Base-by-base conservation (phyloP, 1,284 basidiomycete genomes). In the Ganoderma meredithae region DNA sequence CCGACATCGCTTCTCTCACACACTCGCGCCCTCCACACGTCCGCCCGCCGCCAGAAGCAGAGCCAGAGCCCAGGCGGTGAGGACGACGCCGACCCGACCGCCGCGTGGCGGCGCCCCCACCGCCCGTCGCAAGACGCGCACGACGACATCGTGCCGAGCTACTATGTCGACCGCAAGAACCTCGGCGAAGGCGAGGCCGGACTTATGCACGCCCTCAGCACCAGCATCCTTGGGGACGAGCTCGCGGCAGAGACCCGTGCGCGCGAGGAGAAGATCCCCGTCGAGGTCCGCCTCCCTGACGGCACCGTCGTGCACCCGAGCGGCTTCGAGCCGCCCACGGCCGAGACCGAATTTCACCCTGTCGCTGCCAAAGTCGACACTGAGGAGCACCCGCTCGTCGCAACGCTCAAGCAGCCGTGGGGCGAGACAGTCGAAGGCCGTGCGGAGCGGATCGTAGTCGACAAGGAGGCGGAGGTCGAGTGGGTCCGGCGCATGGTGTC, bases 131-230 rank as follows among this genome's bases (percentile, higher is more conserved):
- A 77, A 65, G 77, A 78, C 56, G 74, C 75, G 1, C 64, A 75
- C 64, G 79, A 80, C 67, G 70, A 79, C 67, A 73, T 77, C 59
- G 78, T 80, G 36, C 79, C 78, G 8, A 71, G 72, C 0, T 79
- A 76, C 69, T 79, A 79, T 71, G 70, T 80, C 63, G 76, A 80
- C 64, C 76, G 79, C 69, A 79, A 79, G 72, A 75, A 73, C 49
- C 77, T 81, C 71, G 77, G 78, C 63, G 77, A 78, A 62, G 73
- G 77, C 60, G 78, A 80, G 64, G 78, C 78, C 44, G 70, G 74
- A 10, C 73, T 82, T 31, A 81, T 82, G 78, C 73, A 76, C 53
- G 76, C 79, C 63, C 78, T 81, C 60, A 77, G 74, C 67, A 78
- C 77, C 3, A 77, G 79, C 39, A 79, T 79, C 71, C 75, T 78